Conservation (phyloP, 768 basidiomycete genomes). For the Mycena floridula region DNA sequence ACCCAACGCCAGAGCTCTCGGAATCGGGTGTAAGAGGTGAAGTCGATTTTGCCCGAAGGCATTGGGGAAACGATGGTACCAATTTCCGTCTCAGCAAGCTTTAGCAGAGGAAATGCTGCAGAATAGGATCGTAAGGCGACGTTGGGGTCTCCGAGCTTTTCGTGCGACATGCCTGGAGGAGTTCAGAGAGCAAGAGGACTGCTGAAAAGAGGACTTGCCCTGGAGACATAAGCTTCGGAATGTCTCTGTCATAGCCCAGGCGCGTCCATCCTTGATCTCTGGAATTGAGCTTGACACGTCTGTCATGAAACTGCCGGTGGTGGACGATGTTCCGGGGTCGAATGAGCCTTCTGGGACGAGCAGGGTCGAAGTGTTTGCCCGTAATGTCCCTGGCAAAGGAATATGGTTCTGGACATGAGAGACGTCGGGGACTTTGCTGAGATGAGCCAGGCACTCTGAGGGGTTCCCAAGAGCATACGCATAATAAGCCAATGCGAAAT, state of each 20-base stretch:
- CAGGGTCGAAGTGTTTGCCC: constrained; percentile 33
- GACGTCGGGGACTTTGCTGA: constrained; percentile 49
- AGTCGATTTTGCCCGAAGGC: constrained; percentile 31
- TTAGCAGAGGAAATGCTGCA: constrained; percentile 48
- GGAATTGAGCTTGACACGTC: constrained; percentile 32
- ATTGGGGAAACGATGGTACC: constrained; percentile 22
- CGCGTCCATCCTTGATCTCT: constrained; percentile 62
- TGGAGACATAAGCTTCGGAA: constrained; percentile 73
- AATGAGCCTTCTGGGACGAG: constrained; percentile 25
- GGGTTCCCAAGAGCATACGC: constrained; percentile 71
- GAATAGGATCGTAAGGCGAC: constrained; percentile 55
- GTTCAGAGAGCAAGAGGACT: not conserved
- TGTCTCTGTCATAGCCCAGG: constrained; percentile 68
- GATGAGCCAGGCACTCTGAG: constrained; percentile 53
- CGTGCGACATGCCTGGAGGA: constrained; percentile 66
- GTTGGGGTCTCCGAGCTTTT: constrained; percentile 45
- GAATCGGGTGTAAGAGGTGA: constrained; percentile 55
- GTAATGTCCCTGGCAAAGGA: constrained; percentile 35
- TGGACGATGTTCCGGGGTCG: constrained; percentile 45
- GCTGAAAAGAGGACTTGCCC: constrained; percentile 38
- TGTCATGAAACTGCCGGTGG: constrained; percentile 38
- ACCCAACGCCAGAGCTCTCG: constrained; percentile 87
- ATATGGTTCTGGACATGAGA: constrained; percentile 49
- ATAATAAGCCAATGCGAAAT: constrained; percentile 70
- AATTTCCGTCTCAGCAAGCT: constrained; percentile 41